Percentiles rank a stretch among this genome's conserved stretches.
These are phyloP conservation scores for Acmispon strigosus DNA, from an alignment of 306 rosid genomes.

Conservation along the genomic window DNA sequence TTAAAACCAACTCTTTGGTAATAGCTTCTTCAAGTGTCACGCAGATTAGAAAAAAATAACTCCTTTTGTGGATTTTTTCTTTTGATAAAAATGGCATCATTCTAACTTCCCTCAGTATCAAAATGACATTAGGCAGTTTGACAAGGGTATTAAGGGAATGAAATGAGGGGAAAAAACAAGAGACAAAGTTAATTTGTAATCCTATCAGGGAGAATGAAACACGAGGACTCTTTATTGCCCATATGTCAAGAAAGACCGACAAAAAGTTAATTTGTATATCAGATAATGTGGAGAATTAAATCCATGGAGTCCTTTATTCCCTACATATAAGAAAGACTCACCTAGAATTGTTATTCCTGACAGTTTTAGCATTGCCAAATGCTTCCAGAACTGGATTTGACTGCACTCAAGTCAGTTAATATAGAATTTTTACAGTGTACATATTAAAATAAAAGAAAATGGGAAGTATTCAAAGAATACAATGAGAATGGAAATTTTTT, in stretches of 20 bases:
- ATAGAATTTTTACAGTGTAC: slow-evolving; percentile 14
- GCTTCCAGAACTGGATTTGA: slow-evolving; percentile 99
- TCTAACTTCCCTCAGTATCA: neutral
- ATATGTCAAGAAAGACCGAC: slow-evolving; percentile 2
- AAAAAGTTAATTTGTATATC: neutral
- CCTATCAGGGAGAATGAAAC: slow-evolving; percentile 5
- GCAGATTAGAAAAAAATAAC: neutral
- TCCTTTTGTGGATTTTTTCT: slow-evolving; percentile 10
- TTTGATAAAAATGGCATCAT: slow-evolving; percentile 9
- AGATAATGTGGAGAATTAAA: slow-evolving; percentile 9
- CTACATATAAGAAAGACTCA: slow-evolving; percentile 32
- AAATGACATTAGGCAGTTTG: neutral
- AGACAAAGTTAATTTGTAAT: slow-evolving; percentile 3
- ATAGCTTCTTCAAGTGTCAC: neutral
- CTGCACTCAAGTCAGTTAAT: slow-evolving; percentile 48
- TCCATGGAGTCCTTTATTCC: slow-evolving; percentile 6
- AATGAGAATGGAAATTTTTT: neutral
- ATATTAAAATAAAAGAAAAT: neutral
- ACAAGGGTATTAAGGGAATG: slow-evolving; percentile 5
- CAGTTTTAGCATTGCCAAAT: slow-evolving; percentile 99
- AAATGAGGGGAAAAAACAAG: neutral
- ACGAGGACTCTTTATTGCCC: slow-evolving; percentile 8
- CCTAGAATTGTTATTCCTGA: slow-evolving; percentile 98
- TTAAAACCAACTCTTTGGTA: slow-evolving; percentile 19
- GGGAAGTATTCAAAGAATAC: neutral